Percentiles rank a stretch among this genome's conserved stretches.
Evolutionary conservation across 495 filamentous ascomycete genomes (phyloP).

Genomic region (Podospora sp.): DNA sequence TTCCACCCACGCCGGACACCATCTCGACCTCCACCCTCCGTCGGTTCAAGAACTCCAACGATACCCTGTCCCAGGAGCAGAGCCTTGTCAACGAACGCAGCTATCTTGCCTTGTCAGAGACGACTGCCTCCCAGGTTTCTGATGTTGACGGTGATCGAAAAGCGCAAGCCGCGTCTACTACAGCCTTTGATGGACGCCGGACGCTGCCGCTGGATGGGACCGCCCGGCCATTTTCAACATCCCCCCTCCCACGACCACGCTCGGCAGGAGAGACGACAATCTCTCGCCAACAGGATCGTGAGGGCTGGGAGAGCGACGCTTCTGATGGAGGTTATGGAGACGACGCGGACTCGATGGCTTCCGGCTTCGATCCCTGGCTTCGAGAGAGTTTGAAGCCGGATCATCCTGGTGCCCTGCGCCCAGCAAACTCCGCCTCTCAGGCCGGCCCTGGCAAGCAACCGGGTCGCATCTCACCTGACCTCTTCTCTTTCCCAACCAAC

Average conservation of each 20-base stretch:
- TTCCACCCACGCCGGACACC: constrained; percentile 60
- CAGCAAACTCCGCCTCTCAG: constrained; percentile 32
- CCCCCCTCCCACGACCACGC: constrained; percentile 33
- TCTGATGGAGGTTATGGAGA: constrained; percentile 28
- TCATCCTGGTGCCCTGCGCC: constrained; percentile 21
- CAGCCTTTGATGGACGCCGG: constrained; percentile 33
- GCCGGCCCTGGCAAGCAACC: constrained; percentile 21
- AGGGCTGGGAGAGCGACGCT: constrained; percentile 40
- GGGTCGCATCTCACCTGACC: constrained; percentile 44
- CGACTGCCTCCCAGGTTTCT: constrained; percentile 28
- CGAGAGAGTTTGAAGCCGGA: constrained; percentile 46
- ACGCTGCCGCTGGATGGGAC: constrained; percentile 12
- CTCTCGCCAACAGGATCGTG: constrained; percentile 22
- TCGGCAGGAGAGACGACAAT: constrained; percentile 37
- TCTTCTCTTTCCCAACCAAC: constrained; percentile 49
- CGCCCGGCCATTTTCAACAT: constrained; percentile 4
- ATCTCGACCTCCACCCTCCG: constrained; percentile 54
- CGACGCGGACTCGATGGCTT: constrained; percentile 30
- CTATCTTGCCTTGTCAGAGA: constrained; percentile 26
- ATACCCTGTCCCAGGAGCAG: constrained; percentile 35
- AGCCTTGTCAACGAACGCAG: constrained; percentile 27
- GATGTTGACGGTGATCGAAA: constrained; percentile 14
- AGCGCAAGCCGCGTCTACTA: constrained; percentile 30
- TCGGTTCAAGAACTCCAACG: constrained; percentile 42
- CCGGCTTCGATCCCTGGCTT: constrained; percentile 48